phyloP scores from a whole-genome alignment of 345 rosid species.

The Brassica juncea region DNA sequence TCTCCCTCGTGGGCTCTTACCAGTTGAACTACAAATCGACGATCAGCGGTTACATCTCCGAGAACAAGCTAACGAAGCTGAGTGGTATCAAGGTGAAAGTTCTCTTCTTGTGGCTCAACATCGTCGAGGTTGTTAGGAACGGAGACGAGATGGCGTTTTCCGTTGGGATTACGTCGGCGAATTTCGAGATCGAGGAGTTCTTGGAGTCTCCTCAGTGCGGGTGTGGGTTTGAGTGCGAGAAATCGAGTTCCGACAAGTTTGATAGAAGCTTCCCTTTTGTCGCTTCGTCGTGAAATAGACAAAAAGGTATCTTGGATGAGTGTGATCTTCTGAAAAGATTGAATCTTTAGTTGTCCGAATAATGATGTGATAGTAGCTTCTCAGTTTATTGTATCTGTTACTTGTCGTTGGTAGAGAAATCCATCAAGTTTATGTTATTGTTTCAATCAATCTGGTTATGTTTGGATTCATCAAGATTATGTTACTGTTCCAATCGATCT shows the following conservation, averaged over 20 bases:
- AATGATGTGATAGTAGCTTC: too few relatives aligned
- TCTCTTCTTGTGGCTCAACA: slow-evolving; percentile 87
- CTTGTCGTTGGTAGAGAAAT: too few relatives aligned
- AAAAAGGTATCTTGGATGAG: too few relatives aligned
- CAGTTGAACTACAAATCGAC: slow-evolving; percentile 73
- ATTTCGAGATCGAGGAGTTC: slow-evolving; percentile 72
- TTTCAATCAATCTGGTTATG: background rate
- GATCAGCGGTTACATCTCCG: slow-evolving; percentile 67
- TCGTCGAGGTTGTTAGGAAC: slow-evolving; percentile 72
- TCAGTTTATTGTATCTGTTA: too few relatives aligned
- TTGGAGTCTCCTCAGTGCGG: slow-evolving; percentile 91
- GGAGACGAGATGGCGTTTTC: slow-evolving; percentile 73
- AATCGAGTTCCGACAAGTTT: slow-evolving; percentile 43
- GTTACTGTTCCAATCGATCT: too few relatives aligned
- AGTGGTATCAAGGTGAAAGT: slow-evolving; percentile 84
- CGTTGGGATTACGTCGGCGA: slow-evolving; percentile 89
- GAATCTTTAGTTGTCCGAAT: too few relatives aligned
- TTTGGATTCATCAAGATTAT: too few relatives aligned
- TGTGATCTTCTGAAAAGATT: too few relatives aligned
- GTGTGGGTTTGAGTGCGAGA: slow-evolving; percentile 74
- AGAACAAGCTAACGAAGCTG: slow-evolving; percentile 58
- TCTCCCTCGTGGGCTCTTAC: slow-evolving; percentile 91
- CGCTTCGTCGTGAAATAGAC: slow-evolving; percentile 50
- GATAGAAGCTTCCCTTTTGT: slow-evolving; percentile 45
- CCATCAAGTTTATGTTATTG: background rate